These are phyloP conservation scores for Stygiomarasmius scandens DNA, from an alignment of 1,284 basidiomycete genomes.

Conservation along the genomic window DNA sequence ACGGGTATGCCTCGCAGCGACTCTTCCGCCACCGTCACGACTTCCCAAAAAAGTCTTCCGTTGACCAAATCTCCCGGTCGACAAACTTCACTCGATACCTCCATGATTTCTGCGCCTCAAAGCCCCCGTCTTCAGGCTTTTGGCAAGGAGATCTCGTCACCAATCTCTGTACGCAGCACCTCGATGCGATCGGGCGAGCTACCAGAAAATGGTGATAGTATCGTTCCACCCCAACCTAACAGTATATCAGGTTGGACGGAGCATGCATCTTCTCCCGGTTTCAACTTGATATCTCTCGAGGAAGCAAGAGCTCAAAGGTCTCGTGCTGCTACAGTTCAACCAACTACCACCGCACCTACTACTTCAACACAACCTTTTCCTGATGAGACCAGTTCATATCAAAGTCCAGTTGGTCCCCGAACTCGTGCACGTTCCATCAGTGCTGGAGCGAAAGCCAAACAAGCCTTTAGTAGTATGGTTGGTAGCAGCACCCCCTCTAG, in stretches of 20 bases:
- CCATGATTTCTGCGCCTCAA: conserved; percentile 30
- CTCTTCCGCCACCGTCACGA: conserved; percentile 58
- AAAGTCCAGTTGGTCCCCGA: conserved; percentile 29
- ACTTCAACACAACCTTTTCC: conserved; percentile 34
- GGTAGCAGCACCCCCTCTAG: conserved; percentile 32
- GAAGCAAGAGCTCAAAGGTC: conserved; percentile 72
- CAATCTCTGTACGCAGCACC: conserved; percentile 40
- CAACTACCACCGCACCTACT: conserved; percentile 24
- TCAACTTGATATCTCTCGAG: conserved; percentile 72
- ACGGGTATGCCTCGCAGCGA: conserved; percentile 44
- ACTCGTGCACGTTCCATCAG: conserved; percentile 63
- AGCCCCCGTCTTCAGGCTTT: conserved; percentile 38
- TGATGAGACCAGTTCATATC: conserved; percentile 31
- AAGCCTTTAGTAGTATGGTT: conserved; percentile 43
- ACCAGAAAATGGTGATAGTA: conserved; percentile 14
- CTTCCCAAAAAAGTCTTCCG: conserved; percentile 42
- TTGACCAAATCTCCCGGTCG: background rate
- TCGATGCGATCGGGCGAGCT: conserved; percentile 26
- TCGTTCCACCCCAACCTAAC: conserved; percentile 29
- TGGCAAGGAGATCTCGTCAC: conserved; percentile 57
- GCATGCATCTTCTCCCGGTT: conserved; percentile 46
- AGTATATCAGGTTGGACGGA: conserved; percentile 51
- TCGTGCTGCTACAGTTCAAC: conserved; percentile 48
- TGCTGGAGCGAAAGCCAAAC: conserved; percentile 55
- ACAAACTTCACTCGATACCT: background rate